Conservation (phyloP, 2,329 filamentous ascomycete species). For the Neophaeococcomyces mojaviensis region DNA sequence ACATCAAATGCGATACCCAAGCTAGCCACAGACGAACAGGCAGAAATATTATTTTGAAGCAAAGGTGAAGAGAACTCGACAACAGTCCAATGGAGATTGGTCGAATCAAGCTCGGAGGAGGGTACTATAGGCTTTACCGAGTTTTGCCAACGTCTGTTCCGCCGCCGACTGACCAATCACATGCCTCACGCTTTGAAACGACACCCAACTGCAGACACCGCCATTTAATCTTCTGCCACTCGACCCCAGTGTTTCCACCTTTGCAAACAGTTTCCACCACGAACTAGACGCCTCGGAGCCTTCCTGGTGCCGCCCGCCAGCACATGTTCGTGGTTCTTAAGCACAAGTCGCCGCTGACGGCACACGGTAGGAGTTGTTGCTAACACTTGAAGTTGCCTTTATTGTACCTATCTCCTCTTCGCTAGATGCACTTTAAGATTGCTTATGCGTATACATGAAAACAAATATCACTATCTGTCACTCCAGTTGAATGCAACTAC, state of each 20-base stretch:
- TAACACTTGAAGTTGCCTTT: neutral
- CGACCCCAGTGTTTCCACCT: constrained; percentile 5
- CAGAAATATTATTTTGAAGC: neutral
- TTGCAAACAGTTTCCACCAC: neutral
- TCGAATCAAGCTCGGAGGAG: neutral
- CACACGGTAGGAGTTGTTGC: constrained; percentile 1
- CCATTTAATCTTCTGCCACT: neutral
- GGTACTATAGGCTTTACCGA: neutral
- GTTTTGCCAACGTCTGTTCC: neutral
- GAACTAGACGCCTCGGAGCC: neutral
- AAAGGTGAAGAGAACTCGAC: neutral
- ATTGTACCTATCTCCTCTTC: too few relatives aligned
- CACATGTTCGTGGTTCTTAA: neutral
- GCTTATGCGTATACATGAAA: too few relatives aligned
- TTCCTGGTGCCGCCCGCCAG: neutral
- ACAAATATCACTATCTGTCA: too few relatives aligned
- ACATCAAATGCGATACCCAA: neutral
- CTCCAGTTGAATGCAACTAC: too few relatives aligned
- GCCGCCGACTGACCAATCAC: constrained; percentile 2
- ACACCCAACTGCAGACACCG: neutral
- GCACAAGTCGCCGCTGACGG: neutral
- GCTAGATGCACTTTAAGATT: too few relatives aligned
- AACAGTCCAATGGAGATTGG: neutral
- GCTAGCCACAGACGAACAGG: neutral
- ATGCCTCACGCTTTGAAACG: neutral